Percentiles rank a stretch among this genome's conserved stretches.
phyloP scores from a whole-genome alignment of 2,329 filamentous ascomycete species.

The Colletotrichum incanum region DNA sequence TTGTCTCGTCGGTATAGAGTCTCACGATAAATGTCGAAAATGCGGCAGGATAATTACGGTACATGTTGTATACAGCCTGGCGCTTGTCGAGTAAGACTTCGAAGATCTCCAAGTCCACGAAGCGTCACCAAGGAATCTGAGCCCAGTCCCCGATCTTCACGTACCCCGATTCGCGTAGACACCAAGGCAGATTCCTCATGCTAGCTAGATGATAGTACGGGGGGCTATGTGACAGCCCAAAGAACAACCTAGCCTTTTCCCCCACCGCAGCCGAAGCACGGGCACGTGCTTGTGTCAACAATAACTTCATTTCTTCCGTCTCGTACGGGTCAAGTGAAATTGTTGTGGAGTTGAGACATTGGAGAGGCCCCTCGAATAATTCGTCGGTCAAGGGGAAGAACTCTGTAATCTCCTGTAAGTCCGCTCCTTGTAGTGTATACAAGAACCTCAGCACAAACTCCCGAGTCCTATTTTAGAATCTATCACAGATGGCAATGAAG shows the following conservation, averaged over 20 bases:
- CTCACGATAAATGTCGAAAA: neutral
- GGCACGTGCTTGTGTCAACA: neutral
- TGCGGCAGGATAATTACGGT: too few species aligned
- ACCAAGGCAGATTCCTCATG: neutral
- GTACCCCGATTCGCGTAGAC: neutral
- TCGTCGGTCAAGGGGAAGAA: fast-evolving
- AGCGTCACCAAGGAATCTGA: neutral
- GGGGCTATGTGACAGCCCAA: too few species aligned
- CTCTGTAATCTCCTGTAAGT: neutral
- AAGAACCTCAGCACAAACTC: neutral
- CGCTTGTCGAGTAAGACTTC: neutral
- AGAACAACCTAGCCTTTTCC: too few species aligned
- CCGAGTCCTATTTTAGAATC: neutral
- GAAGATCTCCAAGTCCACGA: neutral
- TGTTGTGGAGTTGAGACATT: neutral
- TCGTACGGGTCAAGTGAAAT: neutral
- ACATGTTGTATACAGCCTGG: too few species aligned
- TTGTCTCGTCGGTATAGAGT: neutral
- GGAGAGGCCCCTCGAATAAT: neutral
- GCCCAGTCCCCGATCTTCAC: neutral
- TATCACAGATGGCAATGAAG: neutral
- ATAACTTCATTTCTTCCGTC: neutral
- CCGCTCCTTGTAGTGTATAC: neutral
- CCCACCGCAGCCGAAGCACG: too few species aligned
- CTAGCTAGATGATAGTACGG: too few species aligned